Percentiles rank a stretch among this genome's conserved stretches.
These are phyloP conservation scores for Pezicula rhizophila DNA, from an alignment of 2,329 filamentous ascomycete species.

Conservation along the genomic window DNA sequence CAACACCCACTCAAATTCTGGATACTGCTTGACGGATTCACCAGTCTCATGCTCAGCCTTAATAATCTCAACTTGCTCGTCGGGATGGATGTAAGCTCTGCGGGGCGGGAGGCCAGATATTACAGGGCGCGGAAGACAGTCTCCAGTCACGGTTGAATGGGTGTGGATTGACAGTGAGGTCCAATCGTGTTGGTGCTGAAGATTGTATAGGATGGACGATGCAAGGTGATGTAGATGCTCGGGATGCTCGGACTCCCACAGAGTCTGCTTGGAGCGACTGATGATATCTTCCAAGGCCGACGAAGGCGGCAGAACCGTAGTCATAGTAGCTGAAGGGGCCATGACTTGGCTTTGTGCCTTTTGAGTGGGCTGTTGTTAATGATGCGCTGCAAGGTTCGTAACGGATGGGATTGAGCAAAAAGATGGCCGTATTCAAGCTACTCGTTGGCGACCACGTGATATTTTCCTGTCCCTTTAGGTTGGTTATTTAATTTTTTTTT, in stretches of 20 bases:
- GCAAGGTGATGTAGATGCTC: conserved; percentile 43
- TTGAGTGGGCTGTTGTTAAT: too few relatives aligned
- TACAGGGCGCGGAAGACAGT: conserved; percentile 50
- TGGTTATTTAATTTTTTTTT: too few relatives aligned
- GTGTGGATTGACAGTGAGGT: conserved; percentile 50
- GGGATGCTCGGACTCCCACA: conserved; percentile 16
- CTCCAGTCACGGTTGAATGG: conserved; percentile 33
- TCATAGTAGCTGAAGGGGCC: conserved; percentile 10
- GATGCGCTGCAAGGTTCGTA: too few relatives aligned
- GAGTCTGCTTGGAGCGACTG: conserved; percentile 13
- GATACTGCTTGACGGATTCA: conserved; percentile 39
- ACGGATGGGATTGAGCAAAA: too few relatives aligned
- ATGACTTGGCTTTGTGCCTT: conserved; percentile 6
- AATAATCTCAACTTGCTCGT: conserved; percentile 71
- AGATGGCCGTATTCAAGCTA: too few relatives aligned
- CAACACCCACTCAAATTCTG: conserved; percentile 70
- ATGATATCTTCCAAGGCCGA: conserved; percentile 22
- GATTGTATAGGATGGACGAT: conserved; percentile 60
- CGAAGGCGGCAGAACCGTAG: conserved; percentile 7
- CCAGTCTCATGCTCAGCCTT: conserved; percentile 49
- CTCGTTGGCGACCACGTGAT: too few relatives aligned
- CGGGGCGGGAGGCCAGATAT: conserved; percentile 68
- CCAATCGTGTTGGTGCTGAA: conserved; percentile 74
- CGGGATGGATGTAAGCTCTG: conserved; percentile 71
- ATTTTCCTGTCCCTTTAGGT: too few relatives aligned